A percentile compares a stretch with the other conserved stretches of the same genome.
Conservation (phyloP, 495 filamentous ascomycete species). For the Aspergillus panamensis region DNA sequence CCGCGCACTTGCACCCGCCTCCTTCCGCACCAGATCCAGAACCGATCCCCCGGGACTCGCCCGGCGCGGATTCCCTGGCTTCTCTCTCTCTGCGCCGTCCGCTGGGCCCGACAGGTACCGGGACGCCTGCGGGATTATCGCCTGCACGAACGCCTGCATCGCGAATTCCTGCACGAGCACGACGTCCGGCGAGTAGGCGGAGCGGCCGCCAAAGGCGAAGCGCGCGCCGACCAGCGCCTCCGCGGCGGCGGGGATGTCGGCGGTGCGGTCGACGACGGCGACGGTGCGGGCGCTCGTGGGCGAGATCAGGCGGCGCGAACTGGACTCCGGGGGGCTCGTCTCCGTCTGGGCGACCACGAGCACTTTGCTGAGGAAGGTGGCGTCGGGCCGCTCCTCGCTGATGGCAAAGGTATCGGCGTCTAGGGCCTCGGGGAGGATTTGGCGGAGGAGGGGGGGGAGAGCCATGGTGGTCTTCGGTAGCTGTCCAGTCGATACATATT, state of each 20-base stretch:
- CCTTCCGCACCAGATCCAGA: conserved; percentile 26
- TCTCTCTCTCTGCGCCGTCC: conserved; percentile 26
- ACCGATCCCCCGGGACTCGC: conserved; percentile 12
- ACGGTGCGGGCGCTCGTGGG: conserved; percentile 32
- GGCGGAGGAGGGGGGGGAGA: conserved; percentile 35
- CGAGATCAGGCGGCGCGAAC: conserved; percentile 25
- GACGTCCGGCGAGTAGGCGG: conserved; percentile 51
- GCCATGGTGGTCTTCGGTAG: conserved; percentile 36
- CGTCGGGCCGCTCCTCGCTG: conserved; percentile 22
- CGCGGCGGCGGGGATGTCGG: conserved; percentile 45
- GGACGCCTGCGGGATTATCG: conserved; percentile 36
- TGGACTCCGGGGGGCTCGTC: background rate
- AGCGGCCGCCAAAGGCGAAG: conserved; percentile 48
- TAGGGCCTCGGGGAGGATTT: conserved; percentile 36
- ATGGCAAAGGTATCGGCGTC: conserved; percentile 46
- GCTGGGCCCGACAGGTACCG: conserved; percentile 33
- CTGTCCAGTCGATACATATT: conserved; percentile 16
- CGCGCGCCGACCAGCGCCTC: conserved; percentile 44
- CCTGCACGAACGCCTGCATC: conserved; percentile 48
- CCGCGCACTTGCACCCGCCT: conserved; percentile 17
- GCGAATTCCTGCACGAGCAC: conserved; percentile 56
- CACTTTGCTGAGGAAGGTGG: conserved; percentile 19
- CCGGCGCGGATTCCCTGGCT: conserved; percentile 15
- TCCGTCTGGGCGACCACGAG: conserved; percentile 23
- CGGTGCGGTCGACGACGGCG: conserved; percentile 53